Conservation (phyloP, 352 stramenopile genomes). For the Phytopythium sindhum region DNA sequence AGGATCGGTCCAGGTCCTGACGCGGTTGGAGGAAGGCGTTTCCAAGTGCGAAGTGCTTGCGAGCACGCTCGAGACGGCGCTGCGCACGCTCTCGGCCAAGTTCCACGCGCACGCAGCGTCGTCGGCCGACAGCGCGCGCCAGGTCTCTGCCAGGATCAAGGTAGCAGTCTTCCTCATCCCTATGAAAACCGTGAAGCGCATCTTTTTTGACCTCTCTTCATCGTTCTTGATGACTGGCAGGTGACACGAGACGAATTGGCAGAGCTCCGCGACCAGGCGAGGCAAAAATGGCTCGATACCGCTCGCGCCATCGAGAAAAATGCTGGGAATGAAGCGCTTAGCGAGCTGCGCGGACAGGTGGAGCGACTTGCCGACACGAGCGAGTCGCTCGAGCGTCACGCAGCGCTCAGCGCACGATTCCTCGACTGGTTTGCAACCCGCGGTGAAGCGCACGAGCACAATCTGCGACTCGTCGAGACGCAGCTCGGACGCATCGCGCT, state of each 20-base stretch:
- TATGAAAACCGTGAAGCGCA: background rate
- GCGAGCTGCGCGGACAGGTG: conserved; percentile 6
- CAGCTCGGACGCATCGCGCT: conserved; percentile 49
- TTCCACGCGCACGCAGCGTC: conserved; percentile 23
- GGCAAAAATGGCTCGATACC: background rate
- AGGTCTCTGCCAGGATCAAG: background rate
- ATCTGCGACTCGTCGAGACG: conserved; percentile 58
- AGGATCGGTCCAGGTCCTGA: conserved; percentile 2
- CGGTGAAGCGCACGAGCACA: conserved; percentile 73
- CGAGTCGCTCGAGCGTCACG: conserved; percentile 36
- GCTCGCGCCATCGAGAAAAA: background rate
- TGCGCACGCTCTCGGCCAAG: conserved; percentile 33
- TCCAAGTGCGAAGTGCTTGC: conserved; percentile 15
- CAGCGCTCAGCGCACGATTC: conserved; percentile 56
- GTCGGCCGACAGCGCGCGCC: background rate
- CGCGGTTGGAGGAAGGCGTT: conserved; percentile 17
- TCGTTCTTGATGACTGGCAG: background rate
- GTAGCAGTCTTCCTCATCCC: background rate
- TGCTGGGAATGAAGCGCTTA: conserved; percentile 6
- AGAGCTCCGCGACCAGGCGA: background rate
- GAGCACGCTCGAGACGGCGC: conserved; percentile 17
- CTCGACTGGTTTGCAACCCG: conserved; percentile 69
- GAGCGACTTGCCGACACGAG: conserved; percentile 13
- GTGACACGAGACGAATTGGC: background rate
- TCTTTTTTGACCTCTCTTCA: background rate